Base-by-base conservation (phyloP, 257 asterid species). In the Solanum appendiculatum region DNA sequence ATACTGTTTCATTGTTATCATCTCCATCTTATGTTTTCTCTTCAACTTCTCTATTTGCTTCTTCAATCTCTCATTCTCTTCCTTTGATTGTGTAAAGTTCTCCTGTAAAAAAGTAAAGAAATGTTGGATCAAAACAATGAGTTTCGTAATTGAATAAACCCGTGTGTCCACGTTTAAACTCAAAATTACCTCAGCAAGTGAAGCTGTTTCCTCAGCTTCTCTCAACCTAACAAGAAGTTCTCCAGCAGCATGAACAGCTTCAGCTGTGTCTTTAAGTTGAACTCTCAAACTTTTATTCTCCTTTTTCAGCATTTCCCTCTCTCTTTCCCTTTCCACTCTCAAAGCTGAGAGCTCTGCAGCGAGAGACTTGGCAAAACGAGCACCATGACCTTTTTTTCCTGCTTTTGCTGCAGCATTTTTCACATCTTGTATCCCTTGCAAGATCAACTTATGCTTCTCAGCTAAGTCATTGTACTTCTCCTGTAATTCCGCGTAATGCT, bases 171-270 rank as follows among this genome's bases (percentile, higher is more conserved):
- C 3, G 4, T 36, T 69, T 70, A 56, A 21, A 20, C 4, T 12
- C 31, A 83, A 48, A 14, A 29, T 60, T 87, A 95, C 99, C 98
- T 97, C 99, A 80, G 99, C 94, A 87, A 87, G 36, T 33, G 96
- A 93, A 87, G 98, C 95, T 33, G 97, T 85, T 91, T 94, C 98
- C 89, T 97, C 99, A 4, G 99, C 98, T 93, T 97, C 99, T 90
- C 93, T 94, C 93, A 97, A 86, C 89, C 99, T 89, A 46, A 91
- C 98, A 69, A 97, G 98, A 46, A 97, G 91, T 90, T 96, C 99
- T 13, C 99, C 99, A 2, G 99, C 99, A 23, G 99, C 98, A 70
- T 97, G 99, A 86, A 97, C 98, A 16, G 99, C 99, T 92, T 96
- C 99, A 29, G 98, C 98, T 54, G 99, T 96, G 92, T 97, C 99